Base-by-base conservation (phyloP, 495 filamentous ascomycete genomes). In the Annulohypoxylon nitens region DNA sequence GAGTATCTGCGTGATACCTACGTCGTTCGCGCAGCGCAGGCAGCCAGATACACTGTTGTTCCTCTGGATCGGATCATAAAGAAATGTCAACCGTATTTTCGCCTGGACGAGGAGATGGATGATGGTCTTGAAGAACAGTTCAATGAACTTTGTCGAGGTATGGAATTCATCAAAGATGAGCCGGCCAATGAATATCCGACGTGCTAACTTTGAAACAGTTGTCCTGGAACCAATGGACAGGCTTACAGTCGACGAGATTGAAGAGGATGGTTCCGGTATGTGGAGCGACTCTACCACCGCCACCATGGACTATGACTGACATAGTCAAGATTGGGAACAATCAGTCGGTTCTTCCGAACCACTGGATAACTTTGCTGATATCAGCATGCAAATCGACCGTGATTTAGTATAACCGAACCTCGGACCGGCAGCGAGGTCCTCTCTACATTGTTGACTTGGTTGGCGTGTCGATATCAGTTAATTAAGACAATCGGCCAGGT, bases 241-340 rank as follows among this genome's bases (percentile, higher is more conserved):
- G 47, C 71, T 83, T 20, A 80, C 78, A 9, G 85, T 88, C 8
- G 86, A 87, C 18, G 86, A 88, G 37, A 70, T 83, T 58, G 87
- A 88, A 66, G 87, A 88, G 47, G 86, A 88, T 39, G 85, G 80
- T 73, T 87, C 86, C 50, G 87, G 87, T 85, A 85, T 77, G 85
- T 84, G 75, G 58, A 82, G 80, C 75, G 81, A 83, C 70, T 83
- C 79, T 62, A 76, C 78, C 41, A 82, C 79, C 70, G 74, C 77
- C 26, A 63, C 77, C 76, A 48, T 81, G 78, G 39, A 80, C 77
- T 81, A 77, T 78, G 73, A 81, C 83, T 78, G 78, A 80, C 68
- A 75, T 71, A 14, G 59, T 37, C 67, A 71, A 83, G 83, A 84
- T 41, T 84, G 83, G 83, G 83, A 83, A 47, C 78, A 80, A 20